phyloP scores from a whole-genome alignment of 208 protist genomes.

The Leishmania amazonensis region DNA sequence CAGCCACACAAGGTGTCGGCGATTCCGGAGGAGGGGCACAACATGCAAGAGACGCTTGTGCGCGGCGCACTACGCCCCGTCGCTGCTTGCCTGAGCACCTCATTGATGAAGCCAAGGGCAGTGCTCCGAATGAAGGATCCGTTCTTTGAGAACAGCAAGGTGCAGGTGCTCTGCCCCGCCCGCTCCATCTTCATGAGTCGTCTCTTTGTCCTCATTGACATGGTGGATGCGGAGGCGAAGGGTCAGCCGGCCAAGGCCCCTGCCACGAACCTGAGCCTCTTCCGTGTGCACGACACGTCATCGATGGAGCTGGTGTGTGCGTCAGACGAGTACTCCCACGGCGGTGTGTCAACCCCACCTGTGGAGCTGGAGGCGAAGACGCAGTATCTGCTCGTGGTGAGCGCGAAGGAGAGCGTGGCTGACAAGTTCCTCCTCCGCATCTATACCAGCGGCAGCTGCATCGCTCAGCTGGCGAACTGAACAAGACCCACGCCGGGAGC shows the following conservation, averaged over 20 bases:
- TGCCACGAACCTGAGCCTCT: conserved; percentile 59
- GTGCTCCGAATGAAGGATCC: conserved; percentile 41
- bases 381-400: conserved; percentile 67
- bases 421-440: conserved; percentile 74
- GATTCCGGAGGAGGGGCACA: conserved; percentile 51
- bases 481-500: not conserved
- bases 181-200: conserved; percentile 45
- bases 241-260: conserved; percentile 24
- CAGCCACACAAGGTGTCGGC: conserved; percentile 49
- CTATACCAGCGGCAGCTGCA: conserved; percentile 48
- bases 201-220: conserved; percentile 52
- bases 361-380: conserved; percentile 50
- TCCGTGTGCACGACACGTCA: conserved; percentile 39
- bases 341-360: conserved; percentile 45
- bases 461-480: conserved; percentile 34
- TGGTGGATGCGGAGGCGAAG: conserved; percentile 39
- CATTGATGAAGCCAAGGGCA: conserved; percentile 20
- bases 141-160: conserved; percentile 69
- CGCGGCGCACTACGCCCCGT: conserved; percentile 37
- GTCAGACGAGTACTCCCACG: conserved; percentile 49
- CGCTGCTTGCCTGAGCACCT: conserved; percentile 14
- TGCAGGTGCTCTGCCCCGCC: conserved; percentile 37
- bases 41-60: conserved; percentile 45
- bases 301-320: conserved; percentile 66
- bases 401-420: conserved; percentile 33